These are phyloP conservation scores for Apiospora phragmitis DNA, from an alignment of 2,329 filamentous ascomycete genomes.

Conservation along the genomic window DNA sequence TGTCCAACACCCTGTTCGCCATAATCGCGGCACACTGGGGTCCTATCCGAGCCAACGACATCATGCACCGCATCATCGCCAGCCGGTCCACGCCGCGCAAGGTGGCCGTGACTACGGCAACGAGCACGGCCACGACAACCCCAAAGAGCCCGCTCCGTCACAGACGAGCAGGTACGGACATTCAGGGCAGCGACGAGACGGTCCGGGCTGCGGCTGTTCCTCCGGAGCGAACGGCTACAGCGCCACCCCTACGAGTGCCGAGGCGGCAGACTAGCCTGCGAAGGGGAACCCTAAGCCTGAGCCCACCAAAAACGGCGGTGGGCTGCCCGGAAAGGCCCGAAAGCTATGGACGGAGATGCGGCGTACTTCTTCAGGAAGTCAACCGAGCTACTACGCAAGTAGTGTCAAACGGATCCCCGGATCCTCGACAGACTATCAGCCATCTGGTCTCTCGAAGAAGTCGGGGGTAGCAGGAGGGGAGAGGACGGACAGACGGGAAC, in stretches of 20 bases:
- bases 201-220: background rate
- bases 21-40: constrained; percentile 53
- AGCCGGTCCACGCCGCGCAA: constrained; percentile 15
- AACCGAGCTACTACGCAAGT: constrained; percentile 19
- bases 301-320: background rate
- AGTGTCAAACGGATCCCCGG: constrained; percentile 15
- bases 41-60: constrained; percentile 40
- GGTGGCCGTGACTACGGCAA: background rate
- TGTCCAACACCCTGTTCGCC: constrained; percentile 40
- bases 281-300: background rate
- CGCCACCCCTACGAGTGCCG: background rate
- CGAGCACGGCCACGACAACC: background rate
- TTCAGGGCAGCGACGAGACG: background rate
- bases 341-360: constrained; percentile 33
- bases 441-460: background rate
- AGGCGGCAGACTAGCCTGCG: constrained; percentile 17
- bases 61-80: constrained; percentile 37
- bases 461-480: constrained; percentile 12
- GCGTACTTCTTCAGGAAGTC: constrained; percentile 21
- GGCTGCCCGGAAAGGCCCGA: constrained; percentile 15
- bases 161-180: background rate
- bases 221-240: background rate
- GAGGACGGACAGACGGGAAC: constrained; percentile 22
- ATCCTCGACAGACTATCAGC: background rate
- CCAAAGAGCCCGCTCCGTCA: background rate